Base-by-base conservation (phyloP, 768 basidiomycete species). In the Dioszegia aurantiaca region DNA sequence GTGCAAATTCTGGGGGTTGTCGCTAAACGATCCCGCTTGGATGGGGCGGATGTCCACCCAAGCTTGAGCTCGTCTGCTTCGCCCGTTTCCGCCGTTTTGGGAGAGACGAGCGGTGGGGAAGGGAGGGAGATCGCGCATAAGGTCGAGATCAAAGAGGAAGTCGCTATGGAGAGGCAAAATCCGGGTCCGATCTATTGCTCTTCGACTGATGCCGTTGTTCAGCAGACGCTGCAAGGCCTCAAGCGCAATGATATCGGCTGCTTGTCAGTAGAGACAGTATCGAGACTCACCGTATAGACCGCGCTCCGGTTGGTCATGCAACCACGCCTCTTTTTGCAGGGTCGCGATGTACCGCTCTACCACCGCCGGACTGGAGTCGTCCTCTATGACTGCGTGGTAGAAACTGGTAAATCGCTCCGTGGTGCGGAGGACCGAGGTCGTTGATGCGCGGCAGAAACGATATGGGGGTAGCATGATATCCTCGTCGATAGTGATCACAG, bases 131-230 rank as follows among this genome's bases (percentile, higher is more conserved):
- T 53, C 51, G 26, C 51, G 51, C 14, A 53, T 19, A 12, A 53
- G 23, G 23, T 53, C 51, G 31, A 53, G 24, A 41, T 53, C 51
- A 4, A 24, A 10, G 36, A 53, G n/a, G 6, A 14, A 4, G 24
- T 53, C 51, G 36, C 36, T 27, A n/a, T 53, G 51, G 21, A 53
- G 21, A 27, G 51, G 36, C 3, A 53, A 37, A 8, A 39, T 4
- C 3, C 51, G 51, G 3, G 51, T 37, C 2, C 17, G 4, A 26
- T 53, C 51, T 10, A 53, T 40, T 1, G 2, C 37, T 4, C 4
- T 5, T 2, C 48, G 30, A 36, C 14, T 17, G 5, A 36, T n/a
- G n/a, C 48, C 30, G 8, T 30, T 14, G 4, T 19, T 8, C 16
- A 21, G 4, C 8, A 47, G 30, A 4, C 46, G 26, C 16, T 30